Conservation (phyloP, 2,329 filamentous ascomycete species). For the Aureobasidium sp. region DNA sequence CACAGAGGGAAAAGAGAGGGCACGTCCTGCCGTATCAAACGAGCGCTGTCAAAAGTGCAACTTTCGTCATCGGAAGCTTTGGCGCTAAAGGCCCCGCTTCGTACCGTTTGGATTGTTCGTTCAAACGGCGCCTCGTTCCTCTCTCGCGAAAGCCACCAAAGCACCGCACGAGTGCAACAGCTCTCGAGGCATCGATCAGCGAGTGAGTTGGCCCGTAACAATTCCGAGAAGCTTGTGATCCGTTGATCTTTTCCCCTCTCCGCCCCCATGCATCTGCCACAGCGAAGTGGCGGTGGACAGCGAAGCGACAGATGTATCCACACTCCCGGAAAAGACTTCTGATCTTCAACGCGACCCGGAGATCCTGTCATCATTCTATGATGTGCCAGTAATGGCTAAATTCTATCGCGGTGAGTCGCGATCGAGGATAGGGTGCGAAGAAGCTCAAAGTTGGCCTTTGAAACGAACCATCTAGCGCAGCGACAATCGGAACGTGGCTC, state of each 20-base stretch:
- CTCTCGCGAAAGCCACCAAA: constrained; percentile 8
- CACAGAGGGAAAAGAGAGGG: not conserved
- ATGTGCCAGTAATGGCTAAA: not conserved
- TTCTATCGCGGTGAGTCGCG: not conserved
- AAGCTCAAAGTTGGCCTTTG: not conserved
- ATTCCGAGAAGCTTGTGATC: constrained; percentile 7
- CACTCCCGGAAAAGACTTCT: not conserved
- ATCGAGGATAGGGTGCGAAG: not conserved
- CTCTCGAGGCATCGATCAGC: constrained; percentile 11
- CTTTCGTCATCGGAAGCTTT: constrained; percentile 5
- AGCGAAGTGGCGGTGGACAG: constrained; percentile 11
- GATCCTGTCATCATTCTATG: not conserved
- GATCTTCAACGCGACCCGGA: constrained; percentile 4
- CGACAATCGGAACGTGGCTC: constrained; percentile 3
- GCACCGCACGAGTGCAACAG: constrained; percentile 12
- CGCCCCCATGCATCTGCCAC: not conserved
- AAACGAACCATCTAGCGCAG: constrained; percentile 6
- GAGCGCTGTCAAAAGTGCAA: constrained; percentile 8
- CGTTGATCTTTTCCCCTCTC: constrained; percentile 3
- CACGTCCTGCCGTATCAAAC: constrained; percentile 15
- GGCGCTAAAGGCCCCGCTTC: not conserved
- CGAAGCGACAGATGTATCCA: constrained; percentile 2
- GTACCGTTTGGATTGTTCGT: not conserved
- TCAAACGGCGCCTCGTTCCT: constrained; percentile 3
- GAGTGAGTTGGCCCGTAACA: constrained; percentile 5